A percentile compares a stretch with the other conserved stretches of the same genome.
phyloP scores from a whole-genome alignment of 805 yeast genomes.

The Suhomyces canberraensis region DNA sequence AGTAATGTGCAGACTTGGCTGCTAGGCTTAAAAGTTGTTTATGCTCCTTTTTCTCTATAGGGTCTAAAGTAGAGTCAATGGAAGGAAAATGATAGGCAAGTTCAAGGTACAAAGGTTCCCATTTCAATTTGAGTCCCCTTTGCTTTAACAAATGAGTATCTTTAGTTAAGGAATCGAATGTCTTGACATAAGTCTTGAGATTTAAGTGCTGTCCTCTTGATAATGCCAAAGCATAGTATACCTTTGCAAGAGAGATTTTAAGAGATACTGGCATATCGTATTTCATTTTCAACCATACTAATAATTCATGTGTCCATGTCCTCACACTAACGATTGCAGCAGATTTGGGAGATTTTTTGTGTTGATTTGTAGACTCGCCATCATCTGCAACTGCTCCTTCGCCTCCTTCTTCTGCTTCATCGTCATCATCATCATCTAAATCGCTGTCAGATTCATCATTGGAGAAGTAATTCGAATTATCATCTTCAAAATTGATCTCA shows the following conservation, averaged over 20 bases:
- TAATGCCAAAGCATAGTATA: conserved; percentile 68
- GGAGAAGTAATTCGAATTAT: conserved; percentile 9
- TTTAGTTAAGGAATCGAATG: conserved; percentile 57
- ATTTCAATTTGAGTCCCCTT: conserved; percentile 46
- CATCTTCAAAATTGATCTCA: not conserved
- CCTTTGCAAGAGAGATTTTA: conserved; percentile 59
- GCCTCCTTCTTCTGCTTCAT: conserved; percentile 35
- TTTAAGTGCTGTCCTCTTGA: conserved; percentile 69
- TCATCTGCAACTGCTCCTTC: conserved; percentile 32
- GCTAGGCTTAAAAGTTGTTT: conserved; percentile 51
- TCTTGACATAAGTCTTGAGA: conserved; percentile 55
- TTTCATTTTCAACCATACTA: conserved; percentile 73
- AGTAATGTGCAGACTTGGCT: conserved; percentile 52
- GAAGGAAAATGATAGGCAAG: conserved; percentile 30
- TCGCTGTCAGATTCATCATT: conserved; percentile 15
- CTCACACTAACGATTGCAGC: conserved; percentile 73
- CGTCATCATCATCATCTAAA: conserved; percentile 23
- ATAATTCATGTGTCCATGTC: conserved; percentile 85
- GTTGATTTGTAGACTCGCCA: conserved; percentile 43
- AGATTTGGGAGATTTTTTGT: conserved; percentile 60
- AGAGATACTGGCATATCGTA: conserved; percentile 70
- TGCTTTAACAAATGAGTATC: conserved; percentile 32
- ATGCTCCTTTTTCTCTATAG: conserved; percentile 47
- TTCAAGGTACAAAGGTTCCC: conserved; percentile 45
- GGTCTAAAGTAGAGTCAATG: conserved; percentile 36